Conservation (phyloP, 2,329 filamentous ascomycete genomes). For the Taxawa tesnikishii region DNA sequence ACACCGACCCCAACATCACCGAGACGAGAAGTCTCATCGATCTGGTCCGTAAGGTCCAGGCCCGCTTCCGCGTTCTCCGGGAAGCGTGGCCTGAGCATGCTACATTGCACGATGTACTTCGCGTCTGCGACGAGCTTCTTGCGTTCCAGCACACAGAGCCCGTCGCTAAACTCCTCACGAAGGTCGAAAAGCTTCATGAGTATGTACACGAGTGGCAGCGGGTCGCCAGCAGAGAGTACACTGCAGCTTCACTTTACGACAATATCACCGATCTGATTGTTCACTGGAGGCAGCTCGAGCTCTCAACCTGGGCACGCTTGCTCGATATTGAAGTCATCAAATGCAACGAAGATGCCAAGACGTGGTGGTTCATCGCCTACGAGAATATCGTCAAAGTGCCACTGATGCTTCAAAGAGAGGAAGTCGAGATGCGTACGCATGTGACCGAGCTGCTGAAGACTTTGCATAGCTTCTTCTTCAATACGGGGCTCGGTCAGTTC, state of each 20-base stretch:
- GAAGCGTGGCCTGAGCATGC: conserved; percentile 58
- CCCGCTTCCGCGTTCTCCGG: conserved; percentile 59
- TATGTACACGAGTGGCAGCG: conserved; percentile 91
- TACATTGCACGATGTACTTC: conserved; percentile 66
- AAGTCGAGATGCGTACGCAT: conserved; percentile 4
- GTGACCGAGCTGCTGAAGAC: conserved; percentile 49
- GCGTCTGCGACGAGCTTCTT: conserved; percentile 62
- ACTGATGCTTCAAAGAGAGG: conserved; percentile 37
- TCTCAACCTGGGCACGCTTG: conserved; percentile 82
- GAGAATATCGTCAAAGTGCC: conserved; percentile 74
- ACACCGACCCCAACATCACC: conserved; percentile 63
- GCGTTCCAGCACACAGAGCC: conserved; percentile 69
- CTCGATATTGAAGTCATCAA: conserved; percentile 74
- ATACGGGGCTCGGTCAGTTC: conserved; percentile 69
- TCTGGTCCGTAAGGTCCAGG: conserved; percentile 56
- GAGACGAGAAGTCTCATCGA: conserved; percentile 64
- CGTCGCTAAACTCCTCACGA: conserved; percentile 72
- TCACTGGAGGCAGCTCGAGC: conserved; percentile 78
- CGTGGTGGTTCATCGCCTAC: conserved; percentile 96
- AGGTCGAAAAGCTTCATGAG: conserved; percentile 74
- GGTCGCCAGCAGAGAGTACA: conserved; percentile 72
- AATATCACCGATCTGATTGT: conserved; percentile 70
- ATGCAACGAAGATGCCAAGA: conserved; percentile 63
- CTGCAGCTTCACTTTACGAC: conserved; percentile 58
- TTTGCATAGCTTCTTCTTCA: conserved; percentile 66